Conservation (phyloP, 805 yeast species). For the Kazachstania taianensis region DNA sequence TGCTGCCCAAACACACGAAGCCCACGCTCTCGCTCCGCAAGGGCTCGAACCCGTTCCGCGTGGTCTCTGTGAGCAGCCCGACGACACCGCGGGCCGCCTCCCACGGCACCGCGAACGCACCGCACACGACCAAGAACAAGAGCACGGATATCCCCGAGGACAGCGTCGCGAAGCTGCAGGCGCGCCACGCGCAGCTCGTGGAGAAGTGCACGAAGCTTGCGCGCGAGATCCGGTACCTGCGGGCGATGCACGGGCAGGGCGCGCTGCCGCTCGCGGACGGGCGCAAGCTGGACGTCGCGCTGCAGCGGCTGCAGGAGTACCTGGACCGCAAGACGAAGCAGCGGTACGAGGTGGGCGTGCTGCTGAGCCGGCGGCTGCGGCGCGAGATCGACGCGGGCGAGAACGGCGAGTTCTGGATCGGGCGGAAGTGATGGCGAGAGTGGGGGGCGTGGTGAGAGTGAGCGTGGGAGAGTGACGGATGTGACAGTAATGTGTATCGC, state of each 20-base stretch:
- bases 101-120: constrained; percentile 2
- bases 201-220: constrained; percentile 30
- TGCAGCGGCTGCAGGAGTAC: constrained; percentile 31
- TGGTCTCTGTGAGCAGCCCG: constrained; percentile 22
- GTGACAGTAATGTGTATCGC: too few species aligned
- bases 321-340: constrained; percentile 34
- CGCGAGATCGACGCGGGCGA: constrained; percentile 34
- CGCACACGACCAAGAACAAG: constrained; percentile 8
- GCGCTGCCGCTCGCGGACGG: constrained; percentile 32
- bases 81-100: constrained; percentile 2
- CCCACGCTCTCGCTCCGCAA: not conserved
- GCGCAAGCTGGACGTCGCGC: constrained; percentile 31
- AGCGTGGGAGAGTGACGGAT: too few species aligned
- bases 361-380: constrained; percentile 33
- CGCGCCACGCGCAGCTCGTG: constrained; percentile 26
- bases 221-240: constrained; percentile 32
- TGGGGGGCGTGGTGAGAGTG: too few species aligned
- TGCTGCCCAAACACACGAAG: constrained; percentile 7
- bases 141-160: constrained; percentile 2
- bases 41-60: constrained; percentile 26
- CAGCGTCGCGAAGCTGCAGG: constrained; percentile 21
- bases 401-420: constrained; percentile 31
- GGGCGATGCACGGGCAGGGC: constrained; percentile 28
- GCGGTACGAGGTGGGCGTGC: constrained; percentile 34
- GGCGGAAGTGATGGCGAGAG: constrained; percentile 13